Percentiles rank a stretch among this genome's conserved stretches.
Evolutionary conservation across 2,329 filamentous ascomycete species (phyloP).

Genomic region (Penicillium sp.): DNA sequence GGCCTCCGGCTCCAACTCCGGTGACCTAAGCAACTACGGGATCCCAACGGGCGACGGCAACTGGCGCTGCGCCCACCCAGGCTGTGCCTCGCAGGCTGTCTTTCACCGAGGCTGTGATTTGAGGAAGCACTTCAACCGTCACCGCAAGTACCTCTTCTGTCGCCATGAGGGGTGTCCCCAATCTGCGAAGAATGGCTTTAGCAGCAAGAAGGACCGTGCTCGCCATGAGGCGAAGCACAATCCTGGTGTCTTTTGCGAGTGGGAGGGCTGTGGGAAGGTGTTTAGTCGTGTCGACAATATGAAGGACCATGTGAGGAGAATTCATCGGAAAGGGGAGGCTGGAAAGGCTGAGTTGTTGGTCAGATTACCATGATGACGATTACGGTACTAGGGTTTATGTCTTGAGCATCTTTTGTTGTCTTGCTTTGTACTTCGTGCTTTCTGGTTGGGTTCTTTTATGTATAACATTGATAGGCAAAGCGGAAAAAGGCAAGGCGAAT

Average conservation of each 20-base stretch:
- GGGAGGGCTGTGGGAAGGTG: constrained; percentile 56
- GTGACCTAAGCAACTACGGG: constrained; percentile 35
- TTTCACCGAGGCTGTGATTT: constrained; percentile 62
- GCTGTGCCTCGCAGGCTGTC: constrained; percentile 57
- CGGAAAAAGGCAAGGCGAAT: not conserved
- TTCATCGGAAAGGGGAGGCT: constrained; percentile 33
- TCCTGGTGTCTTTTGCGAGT: constrained; percentile 58
- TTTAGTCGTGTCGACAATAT: constrained; percentile 64
- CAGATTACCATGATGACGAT: not conserved
- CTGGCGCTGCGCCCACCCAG: constrained; percentile 60
- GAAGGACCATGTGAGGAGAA: constrained; percentile 50
- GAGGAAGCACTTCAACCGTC: constrained; percentile 62
- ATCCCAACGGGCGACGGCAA: constrained; percentile 36
- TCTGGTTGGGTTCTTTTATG: not conserved
- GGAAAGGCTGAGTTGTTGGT: not conserved
- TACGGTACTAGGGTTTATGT: not conserved
- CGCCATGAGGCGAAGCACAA: constrained; percentile 64
- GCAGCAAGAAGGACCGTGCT: constrained; percentile 61
- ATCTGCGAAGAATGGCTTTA: constrained; percentile 56
- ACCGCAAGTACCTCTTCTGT: constrained; percentile 62
- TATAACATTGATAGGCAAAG: constrained; percentile 1
- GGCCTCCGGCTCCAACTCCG: constrained; percentile 12
- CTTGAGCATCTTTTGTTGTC: not conserved
- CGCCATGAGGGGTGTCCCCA: constrained; percentile 59
- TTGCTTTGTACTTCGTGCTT: not conserved